Base-by-base conservation (phyloP, 345 rosid genomes). In the Orychophragmus violaceus region DNA sequence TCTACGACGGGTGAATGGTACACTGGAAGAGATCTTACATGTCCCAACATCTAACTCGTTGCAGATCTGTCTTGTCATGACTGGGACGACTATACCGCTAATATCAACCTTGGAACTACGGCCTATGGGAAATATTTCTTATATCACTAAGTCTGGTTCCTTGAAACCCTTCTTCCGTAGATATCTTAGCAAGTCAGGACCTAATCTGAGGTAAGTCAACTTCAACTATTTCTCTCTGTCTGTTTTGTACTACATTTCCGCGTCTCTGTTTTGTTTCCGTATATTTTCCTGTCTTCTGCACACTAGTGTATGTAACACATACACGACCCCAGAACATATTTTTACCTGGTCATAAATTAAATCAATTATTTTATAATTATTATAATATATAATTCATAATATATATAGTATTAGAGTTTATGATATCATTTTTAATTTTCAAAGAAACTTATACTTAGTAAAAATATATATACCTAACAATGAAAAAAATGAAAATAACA, bases 1-100 rank as follows among this genome's bases (percentile, higher is more conserved):
- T 13, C 13, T 80, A 48, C 66, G 5, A 16, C 69, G 28, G 22
- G 52, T 58, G 0, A 18, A 1, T 5, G 9, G 3, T 2, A 3
- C 22, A 5, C 8, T 4, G 8, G 0, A 0, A n/a, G 89, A 82
- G 53, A 8, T 60, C 10, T 9, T 60, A 19, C 65, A 60, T 25
- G 17, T 16, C 5, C 16, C 51, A 42, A 60, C 10, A 25, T 60
- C 65, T 25, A 27, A 60, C 24, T 41, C 52, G 46, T 3, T 60
- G 16, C 58, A 77, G 33, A 42, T 86, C 16, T 88, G 90, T 68
- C 77, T 82, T 0, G 83, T 80, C n/a, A 83, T 80, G 14, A 74
- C 37, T 11, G 73, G 51, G 1, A 0, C 0, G 0, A 77, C 82
- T 19, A 81, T 30, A 45, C 83, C 83, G 3, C 73, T 78, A 0